Evolutionary conservation across 495 filamentous ascomycete species (phyloP).

Genomic region (Saxispiralis lemnorum): DNA sequence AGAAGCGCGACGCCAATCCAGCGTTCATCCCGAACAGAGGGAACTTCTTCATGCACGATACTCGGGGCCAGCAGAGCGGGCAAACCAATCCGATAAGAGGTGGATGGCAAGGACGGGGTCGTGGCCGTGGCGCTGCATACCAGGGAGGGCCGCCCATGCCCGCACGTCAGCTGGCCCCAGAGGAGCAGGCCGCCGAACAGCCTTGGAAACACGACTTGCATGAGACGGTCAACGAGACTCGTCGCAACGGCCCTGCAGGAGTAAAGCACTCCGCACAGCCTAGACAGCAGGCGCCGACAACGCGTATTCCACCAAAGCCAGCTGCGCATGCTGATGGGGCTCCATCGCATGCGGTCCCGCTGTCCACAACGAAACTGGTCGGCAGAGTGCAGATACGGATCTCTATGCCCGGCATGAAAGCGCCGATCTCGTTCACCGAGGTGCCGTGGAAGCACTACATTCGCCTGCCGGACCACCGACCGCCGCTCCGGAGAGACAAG

Average conservation of each 20-base stretch:
- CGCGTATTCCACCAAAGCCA: not conserved
- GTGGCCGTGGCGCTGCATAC: conserved; percentile 33
- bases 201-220: conserved; percentile 94
- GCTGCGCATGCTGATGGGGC: not conserved
- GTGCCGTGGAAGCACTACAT: conserved; percentile 74
- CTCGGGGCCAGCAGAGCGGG: conserved; percentile 8
- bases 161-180: conserved; percentile 30
- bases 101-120: conserved; percentile 31
- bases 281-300: no score
- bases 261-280: no score
- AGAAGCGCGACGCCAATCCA: conserved; percentile 74
- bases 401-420: conserved; percentile 53
- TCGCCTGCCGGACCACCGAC: conserved; percentile 83
- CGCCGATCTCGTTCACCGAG: conserved; percentile 48
- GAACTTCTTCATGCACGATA: conserved; percentile 90
- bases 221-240: conserved; percentile 42
- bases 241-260: conserved; percentile 10
- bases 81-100: conserved; percentile 1
- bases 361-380: conserved; percentile 46
- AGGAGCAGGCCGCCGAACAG: conserved; percentile 43
- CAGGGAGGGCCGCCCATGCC: conserved; percentile 37
- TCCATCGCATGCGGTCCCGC: conserved; percentile 24
- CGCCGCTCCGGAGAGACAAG: conserved; percentile 87
- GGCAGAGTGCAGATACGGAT: conserved; percentile 75
- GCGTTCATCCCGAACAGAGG: conserved; percentile 90